Evolutionary conservation across 2,329 filamentous ascomycete genomes (phyloP).

Genomic region (Colletotrichum agaves): DNA sequence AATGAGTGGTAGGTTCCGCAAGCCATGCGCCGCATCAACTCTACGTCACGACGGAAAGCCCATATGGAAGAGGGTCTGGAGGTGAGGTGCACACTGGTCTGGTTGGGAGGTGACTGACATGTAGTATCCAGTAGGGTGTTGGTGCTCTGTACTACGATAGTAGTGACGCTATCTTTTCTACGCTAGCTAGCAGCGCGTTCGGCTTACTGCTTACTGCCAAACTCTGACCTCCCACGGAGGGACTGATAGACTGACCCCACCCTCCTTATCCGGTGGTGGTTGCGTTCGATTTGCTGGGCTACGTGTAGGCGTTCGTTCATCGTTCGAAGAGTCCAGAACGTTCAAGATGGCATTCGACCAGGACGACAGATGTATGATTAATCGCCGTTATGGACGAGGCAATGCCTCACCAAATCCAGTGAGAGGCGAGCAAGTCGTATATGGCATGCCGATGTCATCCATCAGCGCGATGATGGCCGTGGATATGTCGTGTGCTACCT

Average conservation of each 20-base stretch:
- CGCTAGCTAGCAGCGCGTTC: slow-evolving; percentile 15
- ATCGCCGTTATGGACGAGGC: neutral
- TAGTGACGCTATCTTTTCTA: slow-evolving; percentile 13
- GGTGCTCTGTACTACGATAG: slow-evolving; percentile 24
- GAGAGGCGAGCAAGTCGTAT: neutral
- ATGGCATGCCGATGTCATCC: neutral
- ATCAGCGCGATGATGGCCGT: neutral
- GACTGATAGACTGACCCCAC: slow-evolving; percentile 27
- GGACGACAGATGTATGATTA: slow-evolving; percentile 22
- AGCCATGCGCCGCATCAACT: slow-evolving; percentile 26
- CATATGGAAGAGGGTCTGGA: too few species aligned
- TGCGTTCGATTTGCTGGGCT: slow-evolving; percentile 22
- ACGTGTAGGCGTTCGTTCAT: slow-evolving; percentile 22
- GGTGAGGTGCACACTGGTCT: too few species aligned
- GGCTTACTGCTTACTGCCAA: slow-evolving; percentile 8
- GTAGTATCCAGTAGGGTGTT: neutral
- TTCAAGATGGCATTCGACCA: slow-evolving; percentile 11
- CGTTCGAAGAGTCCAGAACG: slow-evolving; percentile 27
- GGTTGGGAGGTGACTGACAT: slow-evolving; percentile 21
- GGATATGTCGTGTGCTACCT: neutral
- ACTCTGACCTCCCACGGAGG: slow-evolving; percentile 5
- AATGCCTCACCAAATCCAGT: neutral
- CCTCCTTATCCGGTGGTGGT: neutral
- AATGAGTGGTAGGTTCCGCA: slow-evolving; percentile 17
- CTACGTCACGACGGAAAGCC: slow-evolving; percentile 28